Evolutionary conservation across 345 rosid genomes (phyloP).

Genomic region (Boechera retrofracta): DNA sequence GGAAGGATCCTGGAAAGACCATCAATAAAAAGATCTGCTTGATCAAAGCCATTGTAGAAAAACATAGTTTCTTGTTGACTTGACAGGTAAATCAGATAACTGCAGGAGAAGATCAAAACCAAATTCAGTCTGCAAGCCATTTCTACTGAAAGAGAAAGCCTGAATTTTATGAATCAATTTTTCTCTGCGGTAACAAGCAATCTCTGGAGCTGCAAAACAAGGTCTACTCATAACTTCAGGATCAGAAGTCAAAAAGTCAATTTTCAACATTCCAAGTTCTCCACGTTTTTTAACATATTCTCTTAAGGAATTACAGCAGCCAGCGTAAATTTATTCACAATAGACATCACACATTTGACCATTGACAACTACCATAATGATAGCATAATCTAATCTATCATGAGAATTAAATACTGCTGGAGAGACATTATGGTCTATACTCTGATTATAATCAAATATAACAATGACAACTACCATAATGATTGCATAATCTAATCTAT

Average conservation of each 20-base stretch:
- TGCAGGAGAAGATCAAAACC: slow-evolving; percentile 22
- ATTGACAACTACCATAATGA: too few relatives aligned
- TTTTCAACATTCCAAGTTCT: slow-evolving; percentile 14
- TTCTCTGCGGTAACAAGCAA: slow-evolving; percentile 6
- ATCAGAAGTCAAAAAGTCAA: slow-evolving; percentile 5
- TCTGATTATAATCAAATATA: neutral
- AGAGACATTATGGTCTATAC: too few relatives aligned
- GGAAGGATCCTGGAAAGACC: slow-evolving; percentile 46
- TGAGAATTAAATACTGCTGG: too few relatives aligned
- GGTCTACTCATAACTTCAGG: neutral
- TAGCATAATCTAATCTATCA: too few relatives aligned
- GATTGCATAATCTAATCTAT: neutral
- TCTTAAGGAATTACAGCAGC: neutral
- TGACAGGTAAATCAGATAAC: slow-evolving; percentile 14
- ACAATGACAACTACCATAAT: neutral
- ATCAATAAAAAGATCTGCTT: slow-evolving; percentile 39
- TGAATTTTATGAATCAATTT: neutral
- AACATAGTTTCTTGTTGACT: slow-evolving; percentile 44
- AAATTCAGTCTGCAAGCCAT: slow-evolving; percentile 21
- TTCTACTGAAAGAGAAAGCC: neutral
- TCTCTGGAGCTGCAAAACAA: slow-evolving; percentile 1
- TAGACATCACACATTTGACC: too few relatives aligned
- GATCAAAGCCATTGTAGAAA: slow-evolving; percentile 50
- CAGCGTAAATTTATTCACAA: too few relatives aligned
- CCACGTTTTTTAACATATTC: neutral